Evolutionary conservation across 148 eudicot genomes (phyloP).

Genomic region (Fallopia convolvulus): DNA sequence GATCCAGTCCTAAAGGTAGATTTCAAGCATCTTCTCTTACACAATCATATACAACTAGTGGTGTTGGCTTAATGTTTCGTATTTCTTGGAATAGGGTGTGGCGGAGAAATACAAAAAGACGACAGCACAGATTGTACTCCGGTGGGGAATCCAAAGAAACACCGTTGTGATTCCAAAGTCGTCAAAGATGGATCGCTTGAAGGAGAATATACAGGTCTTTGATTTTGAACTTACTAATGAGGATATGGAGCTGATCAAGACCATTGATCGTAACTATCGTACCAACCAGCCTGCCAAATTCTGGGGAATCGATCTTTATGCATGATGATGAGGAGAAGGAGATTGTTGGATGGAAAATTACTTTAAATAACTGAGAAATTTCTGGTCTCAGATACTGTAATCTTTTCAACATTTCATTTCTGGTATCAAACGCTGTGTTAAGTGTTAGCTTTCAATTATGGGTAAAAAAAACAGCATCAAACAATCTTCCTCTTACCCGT

Average conservation of each 20-base stretch:
- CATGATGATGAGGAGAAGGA: slow-evolving; percentile 12
- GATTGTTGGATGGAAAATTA: not conserved
- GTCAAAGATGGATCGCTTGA: slow-evolving; percentile 64
- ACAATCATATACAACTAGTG: not conserved
- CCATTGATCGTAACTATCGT: slow-evolving; percentile 60
- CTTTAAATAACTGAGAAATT: not conserved
- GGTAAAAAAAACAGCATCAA: not conserved
- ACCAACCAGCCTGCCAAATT: slow-evolving; percentile 80
- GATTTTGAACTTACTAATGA: slow-evolving; percentile 72
- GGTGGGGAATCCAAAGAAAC: slow-evolving; percentile 82
- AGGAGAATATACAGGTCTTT: slow-evolving; percentile 55
- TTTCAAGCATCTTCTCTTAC: slow-evolving; percentile 12
- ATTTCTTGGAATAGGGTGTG: slow-evolving; percentile 29
- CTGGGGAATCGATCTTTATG: slow-evolving; percentile 82
- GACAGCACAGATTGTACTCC: slow-evolving; percentile 74
- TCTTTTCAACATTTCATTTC: not conserved
- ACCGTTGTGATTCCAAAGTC: slow-evolving; percentile 79
- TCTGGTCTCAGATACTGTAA: not conserved
- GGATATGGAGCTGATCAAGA: slow-evolving; percentile 70
- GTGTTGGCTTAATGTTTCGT: not conserved
- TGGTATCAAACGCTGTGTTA: not conserved
- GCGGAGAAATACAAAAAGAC: slow-evolving; percentile 74
- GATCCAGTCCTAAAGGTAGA: slow-evolving; percentile 77
- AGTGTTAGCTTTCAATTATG: not conserved
- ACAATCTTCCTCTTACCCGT: not conserved